Conservation (phyloP, 176 grass and related monocot genomes). For the Triticum monococcum region DNA sequence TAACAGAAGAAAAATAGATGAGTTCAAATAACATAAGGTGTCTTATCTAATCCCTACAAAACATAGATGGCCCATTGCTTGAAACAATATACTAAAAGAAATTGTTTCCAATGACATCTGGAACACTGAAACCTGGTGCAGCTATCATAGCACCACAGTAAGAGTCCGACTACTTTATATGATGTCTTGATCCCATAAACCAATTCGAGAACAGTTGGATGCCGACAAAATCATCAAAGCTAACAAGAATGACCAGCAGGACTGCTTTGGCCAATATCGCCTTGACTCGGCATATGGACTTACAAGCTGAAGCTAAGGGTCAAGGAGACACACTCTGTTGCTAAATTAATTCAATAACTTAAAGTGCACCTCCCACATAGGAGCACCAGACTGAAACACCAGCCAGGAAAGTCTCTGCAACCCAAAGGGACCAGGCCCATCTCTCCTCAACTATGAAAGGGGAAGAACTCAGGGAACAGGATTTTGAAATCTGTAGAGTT, state of each 20-base stretch:
- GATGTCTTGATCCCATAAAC: slow-evolving; percentile 4
- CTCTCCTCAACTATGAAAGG: background rate
- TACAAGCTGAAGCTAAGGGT: background rate
- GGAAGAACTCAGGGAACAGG: background rate
- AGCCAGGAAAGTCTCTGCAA: background rate
- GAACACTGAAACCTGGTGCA: too few relatives aligned
- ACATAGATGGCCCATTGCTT: background rate
- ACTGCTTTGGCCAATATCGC: background rate
- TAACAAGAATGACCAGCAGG: background rate
- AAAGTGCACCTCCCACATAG: background rate
- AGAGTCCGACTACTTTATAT: background rate
- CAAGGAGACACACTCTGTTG: background rate
- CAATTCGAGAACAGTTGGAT: too few relatives aligned
- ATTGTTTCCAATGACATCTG: too few relatives aligned
- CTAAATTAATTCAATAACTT: background rate
- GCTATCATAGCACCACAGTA: too few relatives aligned
- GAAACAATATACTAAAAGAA: background rate
- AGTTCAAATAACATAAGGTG: background rate
- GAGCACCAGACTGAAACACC: background rate
- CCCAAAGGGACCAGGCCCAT: background rate
- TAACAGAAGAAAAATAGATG: background rate
- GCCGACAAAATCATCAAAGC: too few relatives aligned
- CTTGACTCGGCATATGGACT: background rate
- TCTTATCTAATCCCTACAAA: background rate
- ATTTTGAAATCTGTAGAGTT: slow-evolving; percentile 49